A percentile compares a stretch with the other conserved stretches of the same genome.
phyloP scores from a whole-genome alignment of 805 yeast genomes.

The Grigorovia humatica region DNA sequence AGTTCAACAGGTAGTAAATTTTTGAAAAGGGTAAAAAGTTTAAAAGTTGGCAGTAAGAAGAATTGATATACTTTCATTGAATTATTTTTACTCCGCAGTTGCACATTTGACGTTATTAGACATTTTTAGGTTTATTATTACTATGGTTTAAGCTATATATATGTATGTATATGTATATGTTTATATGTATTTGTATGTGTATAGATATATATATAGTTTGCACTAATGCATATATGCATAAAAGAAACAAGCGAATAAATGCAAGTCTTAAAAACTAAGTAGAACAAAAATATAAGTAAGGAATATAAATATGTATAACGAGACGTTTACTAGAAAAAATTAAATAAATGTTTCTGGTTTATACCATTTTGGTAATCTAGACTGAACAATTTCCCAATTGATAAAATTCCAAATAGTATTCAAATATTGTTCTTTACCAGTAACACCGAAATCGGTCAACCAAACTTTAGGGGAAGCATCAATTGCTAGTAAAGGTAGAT shows the following conservation, averaged over 20 bases:
- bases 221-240: neutral
- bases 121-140: neutral
- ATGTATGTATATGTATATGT: neutral
- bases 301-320: neutral
- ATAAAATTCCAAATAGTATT: constrained; percentile 59
- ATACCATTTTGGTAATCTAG: constrained; percentile 28
- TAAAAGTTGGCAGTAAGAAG: constrained; percentile 51
- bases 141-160: neutral
- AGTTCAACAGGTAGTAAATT: constrained; percentile 42
- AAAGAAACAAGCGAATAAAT: neutral
- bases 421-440: constrained; percentile 56
- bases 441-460: constrained; percentile 67
- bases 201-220: neutral
- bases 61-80: neutral
- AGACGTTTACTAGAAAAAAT: neutral
- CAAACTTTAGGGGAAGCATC: constrained; percentile 67
- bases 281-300: too few relatives aligned
- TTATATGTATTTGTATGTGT: neutral
- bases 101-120: neutral
- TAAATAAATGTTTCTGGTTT: neutral
- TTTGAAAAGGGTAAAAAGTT: constrained; percentile 77
- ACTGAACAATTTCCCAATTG: constrained; percentile 60
- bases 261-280: too few relatives aligned
- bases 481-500: constrained; percentile 55
- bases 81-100: too few relatives aligned